Evolutionary conservation across 2,329 filamentous ascomycete genomes (phyloP), one percentile per base, ranked within the genome.

Genomic region (Rosellinia necatrix): DNA sequence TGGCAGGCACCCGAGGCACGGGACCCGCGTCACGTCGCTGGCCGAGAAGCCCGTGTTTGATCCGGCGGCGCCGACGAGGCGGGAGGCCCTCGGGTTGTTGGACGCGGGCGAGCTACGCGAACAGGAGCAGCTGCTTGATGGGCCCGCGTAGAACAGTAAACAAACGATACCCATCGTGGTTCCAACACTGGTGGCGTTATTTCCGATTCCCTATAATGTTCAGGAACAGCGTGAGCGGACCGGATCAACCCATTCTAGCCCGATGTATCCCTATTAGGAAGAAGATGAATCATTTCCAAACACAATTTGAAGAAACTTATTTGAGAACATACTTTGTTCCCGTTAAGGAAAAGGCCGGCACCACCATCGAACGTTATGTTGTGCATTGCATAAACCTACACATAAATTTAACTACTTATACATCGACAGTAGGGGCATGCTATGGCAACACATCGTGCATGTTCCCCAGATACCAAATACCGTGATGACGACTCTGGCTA

Each of bases 11-110:
- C 85, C 87, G 0, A 77, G 88, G 34, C 88, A 91, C 68, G 88
- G 88, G 2, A 91, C 87, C 0, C 77, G 89, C 24, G 87, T 91
- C 3, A 91, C 87, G 0, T 77, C 84, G 6, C 71, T 91, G 48
- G 88, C 86, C 0, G 89, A 91, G 74, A 86, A 86, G 75, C 88
- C 88, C 0, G 86, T 80, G 64, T 91, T 88, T 63, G 81, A 88
- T 49, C 72, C 81, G 0, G 74, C 79, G 8, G 87, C 87, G 1
- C 87, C 86, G 0, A 88, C 86, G 0, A 79, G 88, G 43, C 78
- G 89, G 58, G 77, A 90, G 64, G 86, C 83, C 0, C 71, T 91
- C 38, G 87, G 87, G 0, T 68, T 88, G n/a, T 71, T 86, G 42
- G 84, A 84, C 6, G 74, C 80, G 1, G 77, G 78, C 8, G 84